A percentile compares a stretch with the other conserved stretches of the same genome.
These are phyloP conservation scores for Hortaea sp. DNA, from an alignment of 2,329 filamentous ascomycete species.

Conservation along the genomic window DNA sequence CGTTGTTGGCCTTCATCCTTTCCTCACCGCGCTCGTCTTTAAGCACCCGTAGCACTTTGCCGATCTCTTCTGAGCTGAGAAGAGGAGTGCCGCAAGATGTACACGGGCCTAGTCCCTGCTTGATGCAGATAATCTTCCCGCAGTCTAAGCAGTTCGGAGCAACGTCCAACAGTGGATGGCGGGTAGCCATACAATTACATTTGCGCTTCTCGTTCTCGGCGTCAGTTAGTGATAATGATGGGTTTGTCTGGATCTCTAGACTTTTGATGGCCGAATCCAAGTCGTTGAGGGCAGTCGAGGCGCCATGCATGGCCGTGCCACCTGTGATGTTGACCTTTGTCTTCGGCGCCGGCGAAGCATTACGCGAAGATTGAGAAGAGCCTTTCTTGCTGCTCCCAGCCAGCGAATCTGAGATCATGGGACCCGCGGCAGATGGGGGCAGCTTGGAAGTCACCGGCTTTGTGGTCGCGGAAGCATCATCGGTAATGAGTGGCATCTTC, in stretches of 20 bases:
- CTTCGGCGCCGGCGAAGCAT: slow-evolving; percentile 43
- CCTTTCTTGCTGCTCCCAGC: slow-evolving; percentile 38
- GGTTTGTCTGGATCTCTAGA: slow-evolving; percentile 87
- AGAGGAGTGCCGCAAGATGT: slow-evolving; percentile 77
- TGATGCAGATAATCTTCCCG: slow-evolving; percentile 90
- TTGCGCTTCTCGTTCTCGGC: slow-evolving; percentile 50
- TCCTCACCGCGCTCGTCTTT: slow-evolving; percentile 79
- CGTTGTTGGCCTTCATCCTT: slow-evolving; percentile 72
- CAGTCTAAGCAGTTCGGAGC: slow-evolving; percentile 88
- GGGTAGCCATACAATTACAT: slow-evolving; percentile 80
- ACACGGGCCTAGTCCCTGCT: slow-evolving; percentile 87
- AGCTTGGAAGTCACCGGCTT: slow-evolving; percentile 38
- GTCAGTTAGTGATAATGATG: slow-evolving; percentile 41
- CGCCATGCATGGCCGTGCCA: slow-evolving; percentile 71
- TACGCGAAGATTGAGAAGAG: slow-evolving; percentile 35
- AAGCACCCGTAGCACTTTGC: slow-evolving; percentile 75
- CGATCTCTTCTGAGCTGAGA: slow-evolving; percentile 61
- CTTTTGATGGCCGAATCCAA: slow-evolving; percentile 71
- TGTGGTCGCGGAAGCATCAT: slow-evolving; percentile 35
- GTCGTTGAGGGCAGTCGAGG: slow-evolving; percentile 60
- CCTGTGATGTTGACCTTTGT: slow-evolving; percentile 66
- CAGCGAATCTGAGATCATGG: slow-evolving; percentile 65
- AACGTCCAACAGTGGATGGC: slow-evolving; percentile 79
- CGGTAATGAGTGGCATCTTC: slow-evolving; percentile 33
- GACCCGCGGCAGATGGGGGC: slow-evolving; percentile 62